phyloP scores from a whole-genome alignment of 495 filamentous ascomycete species.

The Penicillium lagena region DNA sequence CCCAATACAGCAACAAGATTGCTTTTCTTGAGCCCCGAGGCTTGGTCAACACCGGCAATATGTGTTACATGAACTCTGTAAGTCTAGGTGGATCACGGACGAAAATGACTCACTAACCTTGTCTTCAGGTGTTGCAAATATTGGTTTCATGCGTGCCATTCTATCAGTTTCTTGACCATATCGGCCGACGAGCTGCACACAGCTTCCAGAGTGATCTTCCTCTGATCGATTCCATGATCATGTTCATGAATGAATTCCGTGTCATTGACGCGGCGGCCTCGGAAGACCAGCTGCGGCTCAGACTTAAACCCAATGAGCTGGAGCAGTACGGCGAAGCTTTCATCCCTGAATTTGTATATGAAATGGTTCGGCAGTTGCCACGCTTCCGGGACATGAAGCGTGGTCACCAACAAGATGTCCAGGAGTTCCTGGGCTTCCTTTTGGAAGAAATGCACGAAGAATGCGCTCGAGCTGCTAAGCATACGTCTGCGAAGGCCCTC shows the following conservation, averaged over 20 bases:
- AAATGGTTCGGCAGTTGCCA: conserved; percentile 77
- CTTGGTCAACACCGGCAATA: conserved; percentile 93
- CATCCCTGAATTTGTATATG: conserved; percentile 91
- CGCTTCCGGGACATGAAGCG: conserved; percentile 89
- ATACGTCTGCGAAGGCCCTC: conserved; percentile 35
- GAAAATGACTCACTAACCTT: too few relatives aligned
- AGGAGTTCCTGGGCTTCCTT: conserved; percentile 93
- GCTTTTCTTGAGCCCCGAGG: conserved; percentile 90
- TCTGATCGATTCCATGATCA: conserved; percentile 89
- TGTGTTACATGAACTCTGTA: conserved; percentile 99
- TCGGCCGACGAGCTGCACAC: conserved; percentile 74
- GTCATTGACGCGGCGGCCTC: conserved; percentile 73
- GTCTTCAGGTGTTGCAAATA: conserved; percentile 63
- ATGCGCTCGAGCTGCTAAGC: conserved; percentile 68
- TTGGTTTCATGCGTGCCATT: conserved; percentile 90
- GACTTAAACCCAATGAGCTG: conserved; percentile 72
- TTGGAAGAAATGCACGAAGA: conserved; percentile 92
- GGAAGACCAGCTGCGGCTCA: conserved; percentile 63
- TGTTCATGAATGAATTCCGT: conserved; percentile 93
- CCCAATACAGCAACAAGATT: conserved; percentile 54
- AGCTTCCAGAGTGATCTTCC: conserved; percentile 95
- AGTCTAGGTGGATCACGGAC: too few relatives aligned
- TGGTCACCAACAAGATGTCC: conserved; percentile 96
- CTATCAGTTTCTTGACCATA: conserved; percentile 85
- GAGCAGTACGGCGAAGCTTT: conserved; percentile 91